Percentiles rank a stretch among this genome's conserved stretches.
Conservation (phyloP, 371 early-diverging fungal species). For the Rhizomucor pusillus region DNA sequence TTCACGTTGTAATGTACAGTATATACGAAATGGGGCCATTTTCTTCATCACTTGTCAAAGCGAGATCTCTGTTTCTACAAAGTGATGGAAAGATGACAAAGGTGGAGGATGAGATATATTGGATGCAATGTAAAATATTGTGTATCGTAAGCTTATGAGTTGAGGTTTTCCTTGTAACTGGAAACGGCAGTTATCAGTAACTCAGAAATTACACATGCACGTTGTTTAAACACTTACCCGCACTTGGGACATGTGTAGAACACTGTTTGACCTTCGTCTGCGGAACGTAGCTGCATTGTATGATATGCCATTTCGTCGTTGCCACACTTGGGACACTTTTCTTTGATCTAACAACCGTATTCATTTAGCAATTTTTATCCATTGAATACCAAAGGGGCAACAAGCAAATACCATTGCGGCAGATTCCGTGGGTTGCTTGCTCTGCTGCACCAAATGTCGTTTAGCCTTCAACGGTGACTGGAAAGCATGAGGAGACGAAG, state of each 20-base stretch:
- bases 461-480: conserved; percentile 75
- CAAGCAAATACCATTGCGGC: conserved; percentile 68
- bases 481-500: conserved; percentile 70
- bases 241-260: conserved; percentile 98
- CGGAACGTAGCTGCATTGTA: conserved; percentile 98
- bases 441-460: conserved; percentile 66
- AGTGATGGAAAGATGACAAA: too few relatives aligned
- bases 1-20: too few relatives aligned
- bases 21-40: too few relatives aligned
- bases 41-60: too few relatives aligned
- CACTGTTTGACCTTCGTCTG: conserved; percentile 99
- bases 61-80: too few relatives aligned
- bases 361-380: neutral
- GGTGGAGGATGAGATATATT: too few relatives aligned
- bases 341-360: conserved; percentile 70
- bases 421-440: conserved; percentile 50
- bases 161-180: too few relatives aligned
- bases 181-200: neutral
- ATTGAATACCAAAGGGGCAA: neutral
- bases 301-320: conserved; percentile 96
- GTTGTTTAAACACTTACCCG: conserved; percentile 60
- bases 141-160: too few relatives aligned
- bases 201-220: neutral
- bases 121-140: too few relatives aligned
- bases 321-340: conserved; percentile 96